A percentile compares a stretch with the other conserved stretches of the same genome.
Evolutionary conservation across 768 basidiomycete species (phyloP).

Genomic region (Leucosporidium creatinivorum): DNA sequence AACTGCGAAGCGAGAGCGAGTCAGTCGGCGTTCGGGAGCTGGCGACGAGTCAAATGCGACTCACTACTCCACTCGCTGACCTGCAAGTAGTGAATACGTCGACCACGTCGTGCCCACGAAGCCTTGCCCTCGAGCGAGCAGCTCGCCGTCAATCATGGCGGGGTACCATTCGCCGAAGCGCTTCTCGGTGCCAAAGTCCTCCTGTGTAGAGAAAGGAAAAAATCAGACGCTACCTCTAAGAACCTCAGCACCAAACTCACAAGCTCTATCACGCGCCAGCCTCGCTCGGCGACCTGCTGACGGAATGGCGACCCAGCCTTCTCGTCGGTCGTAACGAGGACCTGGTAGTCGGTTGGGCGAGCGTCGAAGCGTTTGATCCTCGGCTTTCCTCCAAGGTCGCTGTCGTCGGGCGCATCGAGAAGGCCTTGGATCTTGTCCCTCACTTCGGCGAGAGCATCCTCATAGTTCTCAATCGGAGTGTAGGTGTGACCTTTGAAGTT

Average conservation of each 20-base stretch:
- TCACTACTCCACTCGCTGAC: conserved; percentile 23
- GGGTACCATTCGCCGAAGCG: too few species aligned
- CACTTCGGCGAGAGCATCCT: conserved; percentile 12
- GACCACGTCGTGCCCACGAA: conserved; percentile 24
- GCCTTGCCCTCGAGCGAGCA: conserved; percentile 13
- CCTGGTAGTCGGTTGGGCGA: conserved; percentile 7
- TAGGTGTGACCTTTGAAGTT: background rate
- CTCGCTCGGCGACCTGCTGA: conserved; percentile 3
- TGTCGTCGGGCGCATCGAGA: conserved; percentile 6
- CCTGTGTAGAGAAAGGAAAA: too few species aligned
- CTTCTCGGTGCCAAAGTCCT: too few species aligned
- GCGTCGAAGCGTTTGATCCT: background rate
- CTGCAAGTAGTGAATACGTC: conserved; percentile 19
- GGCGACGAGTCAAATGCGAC: background rate
- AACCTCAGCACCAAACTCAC: background rate
- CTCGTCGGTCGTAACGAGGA: conserved; percentile 33
- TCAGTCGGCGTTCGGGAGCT: too few species aligned
- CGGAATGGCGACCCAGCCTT: conserved; percentile 11
- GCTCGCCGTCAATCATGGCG: conserved; percentile 20
- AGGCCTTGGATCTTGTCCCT: conserved; percentile 1
- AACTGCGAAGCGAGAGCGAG: too few species aligned
- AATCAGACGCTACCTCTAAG: background rate
- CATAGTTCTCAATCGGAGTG: conserved; percentile 28
- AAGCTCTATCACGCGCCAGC: conserved; percentile 31
- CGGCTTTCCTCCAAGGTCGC: conserved; percentile 3